Conservation (phyloP, 352 stramenopile species). For the Thraustochytrium sp. region DNA sequence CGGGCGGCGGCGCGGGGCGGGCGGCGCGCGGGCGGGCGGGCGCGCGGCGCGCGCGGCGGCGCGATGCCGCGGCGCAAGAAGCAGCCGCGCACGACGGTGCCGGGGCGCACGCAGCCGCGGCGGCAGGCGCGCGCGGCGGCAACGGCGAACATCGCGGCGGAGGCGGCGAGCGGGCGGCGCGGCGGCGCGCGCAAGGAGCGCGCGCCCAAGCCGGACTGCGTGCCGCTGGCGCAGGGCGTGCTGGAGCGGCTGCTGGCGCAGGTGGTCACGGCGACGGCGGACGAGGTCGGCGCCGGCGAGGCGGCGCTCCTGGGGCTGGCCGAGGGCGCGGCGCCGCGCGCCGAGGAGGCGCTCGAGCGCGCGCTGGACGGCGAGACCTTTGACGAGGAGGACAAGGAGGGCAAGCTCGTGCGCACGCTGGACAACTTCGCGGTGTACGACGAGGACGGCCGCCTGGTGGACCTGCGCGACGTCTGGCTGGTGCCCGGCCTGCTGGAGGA, state of each 20-base stretch:
- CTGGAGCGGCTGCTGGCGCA: background rate
- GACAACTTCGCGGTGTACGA: conserved; percentile 33
- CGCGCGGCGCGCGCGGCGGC: background rate
- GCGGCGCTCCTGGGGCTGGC: background rate
- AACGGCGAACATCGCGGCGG: background rate
- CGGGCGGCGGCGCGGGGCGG: background rate
- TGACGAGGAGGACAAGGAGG: background rate
- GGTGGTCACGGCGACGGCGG: background rate
- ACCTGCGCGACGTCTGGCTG: background rate
- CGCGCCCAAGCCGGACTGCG: background rate
- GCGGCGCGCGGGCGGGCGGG: background rate
- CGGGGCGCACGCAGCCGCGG: background rate
- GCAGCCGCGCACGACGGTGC: background rate
- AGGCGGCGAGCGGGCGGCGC: background rate
- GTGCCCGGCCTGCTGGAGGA: background rate
- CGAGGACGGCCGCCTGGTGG: background rate
- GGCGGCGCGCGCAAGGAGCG: background rate
- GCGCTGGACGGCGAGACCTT: background rate
- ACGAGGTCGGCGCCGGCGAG: background rate
- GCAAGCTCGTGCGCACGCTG: background rate
- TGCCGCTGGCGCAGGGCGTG: background rate
- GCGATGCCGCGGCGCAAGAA: background rate
- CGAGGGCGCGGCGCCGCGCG: background rate
- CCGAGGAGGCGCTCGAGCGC: background rate
- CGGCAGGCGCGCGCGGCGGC: conserved; percentile 1